Percentiles rank a stretch among this genome's conserved stretches.
These are phyloP conservation scores for Pseudogymnoascus sp. DNA, from an alignment of 2,329 filamentous ascomycete genomes.

Conservation along the genomic window DNA sequence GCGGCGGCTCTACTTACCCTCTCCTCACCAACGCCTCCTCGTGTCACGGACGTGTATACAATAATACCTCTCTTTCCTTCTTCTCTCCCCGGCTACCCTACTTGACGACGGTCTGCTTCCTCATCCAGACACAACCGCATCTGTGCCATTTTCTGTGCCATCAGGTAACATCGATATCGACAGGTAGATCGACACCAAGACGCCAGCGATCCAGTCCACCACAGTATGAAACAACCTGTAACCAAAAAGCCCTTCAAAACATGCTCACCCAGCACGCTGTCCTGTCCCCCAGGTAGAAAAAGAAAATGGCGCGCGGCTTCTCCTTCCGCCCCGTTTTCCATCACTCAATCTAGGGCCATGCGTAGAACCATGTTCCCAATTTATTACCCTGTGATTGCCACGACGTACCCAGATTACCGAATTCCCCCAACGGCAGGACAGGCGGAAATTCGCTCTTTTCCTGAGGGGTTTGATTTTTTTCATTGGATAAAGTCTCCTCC, in stretches of 20 bases:
- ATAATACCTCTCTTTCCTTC: not conserved
- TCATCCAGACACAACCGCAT: not conserved
- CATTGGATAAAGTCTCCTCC: not conserved
- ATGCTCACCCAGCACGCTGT: not conserved
- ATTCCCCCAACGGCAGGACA: not conserved
- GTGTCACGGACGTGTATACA: not conserved
- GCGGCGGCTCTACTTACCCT: not conserved
- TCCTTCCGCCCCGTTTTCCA: slow-evolving; percentile 4
- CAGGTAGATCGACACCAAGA: not conserved
- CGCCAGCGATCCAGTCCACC: not conserved
- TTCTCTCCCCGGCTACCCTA: not conserved
- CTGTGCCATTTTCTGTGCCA: not conserved
- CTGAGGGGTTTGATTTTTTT: not conserved
- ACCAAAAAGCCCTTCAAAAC: not conserved
- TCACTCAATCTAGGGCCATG: slow-evolving; percentile 4
- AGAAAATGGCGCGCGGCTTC: slow-evolving; percentile 4
- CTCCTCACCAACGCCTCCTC: not conserved
- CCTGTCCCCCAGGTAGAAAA: not conserved
- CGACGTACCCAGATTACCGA: not conserved
- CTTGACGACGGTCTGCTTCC: not conserved
- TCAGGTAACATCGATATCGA: not conserved
- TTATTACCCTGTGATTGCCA: slow-evolving; percentile 3
- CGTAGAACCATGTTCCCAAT: slow-evolving; percentile 1
- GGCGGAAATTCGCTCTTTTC: not conserved
- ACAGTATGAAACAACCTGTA: slow-evolving; percentile 6